Evolutionary conservation across 257 asterid genomes (phyloP).

Genomic region (Linderniella brevidens): DNA sequence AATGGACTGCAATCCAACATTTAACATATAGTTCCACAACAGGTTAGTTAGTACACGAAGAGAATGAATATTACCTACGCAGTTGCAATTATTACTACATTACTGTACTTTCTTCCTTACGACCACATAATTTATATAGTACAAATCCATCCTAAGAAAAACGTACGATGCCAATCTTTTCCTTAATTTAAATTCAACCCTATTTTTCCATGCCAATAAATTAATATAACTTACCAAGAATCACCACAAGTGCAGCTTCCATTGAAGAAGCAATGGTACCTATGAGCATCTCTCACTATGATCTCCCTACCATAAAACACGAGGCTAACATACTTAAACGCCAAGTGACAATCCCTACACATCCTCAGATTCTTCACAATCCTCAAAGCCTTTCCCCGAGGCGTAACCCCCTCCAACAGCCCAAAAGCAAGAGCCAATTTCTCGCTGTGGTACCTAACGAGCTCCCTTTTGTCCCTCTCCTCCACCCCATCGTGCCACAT

Average conservation of each 20-base stretch:
- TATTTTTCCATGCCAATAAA: too few relatives aligned
- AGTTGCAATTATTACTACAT: too few relatives aligned
- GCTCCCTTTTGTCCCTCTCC: constrained; percentile 32
- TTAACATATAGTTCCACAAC: too few relatives aligned
- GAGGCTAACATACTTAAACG: constrained; percentile 43
- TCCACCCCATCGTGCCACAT: constrained; percentile 27
- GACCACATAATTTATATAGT: too few relatives aligned
- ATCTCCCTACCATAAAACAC: constrained; percentile 35
- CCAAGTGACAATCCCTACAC: constrained; percentile 58
- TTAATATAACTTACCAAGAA: constrained; percentile 22
- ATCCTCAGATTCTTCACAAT: constrained; percentile 59
- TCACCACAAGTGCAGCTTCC: constrained; percentile 61
- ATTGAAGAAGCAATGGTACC: constrained; percentile 55
- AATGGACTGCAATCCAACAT: too few relatives aligned
- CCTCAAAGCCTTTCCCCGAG: constrained; percentile 50
- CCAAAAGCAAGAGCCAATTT: constrained; percentile 68
- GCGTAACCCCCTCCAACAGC: constrained; percentile 40
- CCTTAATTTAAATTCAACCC: too few relatives aligned
- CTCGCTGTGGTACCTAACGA: constrained; percentile 50
- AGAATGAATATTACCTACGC: too few relatives aligned
- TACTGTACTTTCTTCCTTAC: too few relatives aligned
- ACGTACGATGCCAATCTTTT: too few relatives aligned
- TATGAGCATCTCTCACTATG: constrained; percentile 52
- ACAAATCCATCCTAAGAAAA: too few relatives aligned
- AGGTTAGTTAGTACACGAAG: too few relatives aligned